These are phyloP conservation scores for Colletotrichum cordylinicola DNA, from an alignment of 2,329 filamentous ascomycete genomes.

Conservation along the genomic window DNA sequence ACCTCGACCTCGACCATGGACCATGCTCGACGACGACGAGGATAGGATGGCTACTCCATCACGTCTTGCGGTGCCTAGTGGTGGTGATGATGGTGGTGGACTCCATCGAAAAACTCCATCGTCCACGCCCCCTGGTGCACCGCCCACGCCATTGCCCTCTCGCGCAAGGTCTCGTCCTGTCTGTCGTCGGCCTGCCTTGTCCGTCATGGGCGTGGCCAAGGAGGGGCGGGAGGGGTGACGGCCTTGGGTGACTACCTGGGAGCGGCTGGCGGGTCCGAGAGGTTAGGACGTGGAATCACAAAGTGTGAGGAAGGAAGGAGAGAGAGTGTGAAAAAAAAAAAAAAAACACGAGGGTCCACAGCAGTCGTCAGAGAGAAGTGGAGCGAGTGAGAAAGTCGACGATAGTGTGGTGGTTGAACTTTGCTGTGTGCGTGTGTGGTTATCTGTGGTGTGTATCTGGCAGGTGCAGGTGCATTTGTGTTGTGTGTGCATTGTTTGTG, in stretches of 20 bases:
- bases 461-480: not conserved
- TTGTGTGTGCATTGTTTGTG: not conserved
- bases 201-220: not conserved
- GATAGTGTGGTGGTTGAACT: constrained; percentile 3
- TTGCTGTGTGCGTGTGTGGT: not conserved
- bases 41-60: not conserved
- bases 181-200: not conserved
- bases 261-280: not conserved
- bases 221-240: not conserved
- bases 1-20: not conserved
- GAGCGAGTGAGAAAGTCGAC: not conserved
- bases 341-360: constrained; percentile 19
- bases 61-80: not conserved
- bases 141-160: not conserved
- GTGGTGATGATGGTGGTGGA: not conserved
- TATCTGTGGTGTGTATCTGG: not conserved
- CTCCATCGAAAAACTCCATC: not conserved
- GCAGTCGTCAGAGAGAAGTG: constrained; percentile 18
- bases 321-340: not conserved
- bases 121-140: not conserved
- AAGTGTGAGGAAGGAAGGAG: not conserved
- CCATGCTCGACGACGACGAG: not conserved
- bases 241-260: not conserved
- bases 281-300: not conserved
- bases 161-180: constrained; percentile 1